Percentiles rank a stretch among this genome's conserved stretches.
These are phyloP conservation scores for Blastobotrys proliferans DNA, from an alignment of 1,139 yeast genomes.

Conservation along the genomic window DNA sequence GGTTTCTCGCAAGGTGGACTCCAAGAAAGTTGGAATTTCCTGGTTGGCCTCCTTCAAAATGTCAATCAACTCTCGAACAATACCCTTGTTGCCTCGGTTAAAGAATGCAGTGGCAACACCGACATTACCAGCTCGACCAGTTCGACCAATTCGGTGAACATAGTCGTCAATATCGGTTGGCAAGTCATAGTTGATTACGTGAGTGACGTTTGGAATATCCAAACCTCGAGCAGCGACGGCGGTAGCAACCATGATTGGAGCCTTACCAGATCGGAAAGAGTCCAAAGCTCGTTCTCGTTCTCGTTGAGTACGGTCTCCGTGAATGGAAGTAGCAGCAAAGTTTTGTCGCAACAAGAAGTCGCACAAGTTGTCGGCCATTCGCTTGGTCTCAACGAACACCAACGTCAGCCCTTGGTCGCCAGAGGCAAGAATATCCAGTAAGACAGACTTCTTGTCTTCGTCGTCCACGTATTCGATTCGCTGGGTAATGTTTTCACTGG, in stretches of 20 bases:
- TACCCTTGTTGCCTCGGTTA: slow-evolving; percentile 90
- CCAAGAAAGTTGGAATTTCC: slow-evolving; percentile 88
- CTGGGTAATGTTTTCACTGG: slow-evolving; percentile 96
- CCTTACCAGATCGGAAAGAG: slow-evolving; percentile 77
- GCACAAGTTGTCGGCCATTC: slow-evolving; percentile 95
- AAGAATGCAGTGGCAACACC: slow-evolving; percentile 98
- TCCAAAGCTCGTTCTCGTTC: slow-evolving; percentile 98
- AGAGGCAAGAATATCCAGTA: slow-evolving; percentile 81
- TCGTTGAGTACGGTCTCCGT: slow-evolving; percentile 96
- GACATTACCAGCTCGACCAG: slow-evolving; percentile 99
- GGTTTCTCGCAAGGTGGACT: slow-evolving; percentile 74
- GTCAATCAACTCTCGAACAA: slow-evolving; percentile 83
- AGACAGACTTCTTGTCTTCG: slow-evolving; percentile 86
- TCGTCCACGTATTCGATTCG: slow-evolving; percentile 91
- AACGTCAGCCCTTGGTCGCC: slow-evolving; percentile 80
- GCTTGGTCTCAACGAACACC: slow-evolving; percentile 95
- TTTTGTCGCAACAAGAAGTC: slow-evolving; percentile 86
- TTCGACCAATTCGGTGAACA: slow-evolving; percentile 99
- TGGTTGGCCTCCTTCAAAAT: slow-evolving; percentile 94
- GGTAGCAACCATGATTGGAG: slow-evolving; percentile 94
- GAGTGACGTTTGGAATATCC: slow-evolving; percentile 98
- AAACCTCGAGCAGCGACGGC: slow-evolving; percentile 99
- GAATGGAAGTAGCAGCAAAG: slow-evolving; percentile 97
- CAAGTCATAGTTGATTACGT: slow-evolving; percentile 93
- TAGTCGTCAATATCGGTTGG: slow-evolving; percentile 97